Conservation (phyloP, 148 eudicot species). For the Fagopyrum tataricum region DNA sequence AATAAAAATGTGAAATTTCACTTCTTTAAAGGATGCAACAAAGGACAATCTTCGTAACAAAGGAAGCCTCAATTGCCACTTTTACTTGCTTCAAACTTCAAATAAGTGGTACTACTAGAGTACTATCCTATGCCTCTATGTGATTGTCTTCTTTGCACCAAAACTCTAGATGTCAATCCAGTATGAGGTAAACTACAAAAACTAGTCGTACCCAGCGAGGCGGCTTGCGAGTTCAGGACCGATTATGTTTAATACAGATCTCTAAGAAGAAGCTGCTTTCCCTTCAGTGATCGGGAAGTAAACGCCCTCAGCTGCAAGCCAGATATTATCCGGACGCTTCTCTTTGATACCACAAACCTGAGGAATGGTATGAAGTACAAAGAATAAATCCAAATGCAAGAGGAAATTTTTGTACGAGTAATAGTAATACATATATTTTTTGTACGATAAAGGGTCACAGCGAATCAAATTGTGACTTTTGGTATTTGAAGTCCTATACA, state of each 20-base stretch:
- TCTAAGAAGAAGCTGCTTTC: conserved; percentile 40
- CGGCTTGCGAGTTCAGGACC: neutral
- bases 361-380: neutral
- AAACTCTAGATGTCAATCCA: neutral
- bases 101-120: neutral
- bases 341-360: conserved; percentile 73
- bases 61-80: neutral
- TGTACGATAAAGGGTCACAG: neutral
- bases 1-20: no score
- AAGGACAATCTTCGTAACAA: neutral
- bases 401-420: neutral
- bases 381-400: neutral
- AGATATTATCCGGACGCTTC: conserved; percentile 53
- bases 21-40: neutral
- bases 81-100: neutral
- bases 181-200: neutral
- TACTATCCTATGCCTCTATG: neutral
- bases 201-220: neutral
- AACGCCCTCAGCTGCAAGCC: conserved; percentile 78
- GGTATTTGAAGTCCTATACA: neutral
- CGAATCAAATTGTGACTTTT: neutral
- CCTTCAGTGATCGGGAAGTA: conserved; percentile 49
- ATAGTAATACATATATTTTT: neutral
- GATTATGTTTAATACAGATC: neutral
- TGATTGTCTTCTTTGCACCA: neutral